Base-by-base conservation (phyloP, 164 flowering plant genomes). In the Magnolia officinalis region DNA sequence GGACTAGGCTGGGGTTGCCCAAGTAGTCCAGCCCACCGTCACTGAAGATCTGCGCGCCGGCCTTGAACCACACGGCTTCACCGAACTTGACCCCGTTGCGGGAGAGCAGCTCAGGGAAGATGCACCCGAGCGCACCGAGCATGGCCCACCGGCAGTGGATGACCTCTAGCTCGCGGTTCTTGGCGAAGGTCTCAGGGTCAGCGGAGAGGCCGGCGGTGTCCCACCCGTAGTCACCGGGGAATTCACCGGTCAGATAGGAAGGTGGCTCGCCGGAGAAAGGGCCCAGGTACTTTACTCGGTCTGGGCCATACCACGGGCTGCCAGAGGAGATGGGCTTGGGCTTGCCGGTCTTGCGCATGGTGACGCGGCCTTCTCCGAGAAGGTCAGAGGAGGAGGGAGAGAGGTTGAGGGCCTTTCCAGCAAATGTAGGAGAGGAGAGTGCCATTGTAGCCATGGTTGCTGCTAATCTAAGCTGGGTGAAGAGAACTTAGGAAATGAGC, bases 391-490 rank as follows among this genome's bases (percentile, higher is more conserved):
- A 67, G 69, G 75, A 16, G 0, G 83, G 83, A 61, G 82, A 16
- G 29, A 85, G 80, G 63, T 85, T 85, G 73, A 85, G 83, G 0
- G 87, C 87, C 85, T 83, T 80, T 45, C 92, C 90, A 78, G 86
- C 81, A 50, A 89, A 64, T 4, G 86, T 52, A 0, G 89, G 86
- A 77, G 91, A 89, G 59, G 91, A 89, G 29, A 89, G 89, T 26
- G 91, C 85, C 91, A 87, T 89, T 49, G 90, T 81, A 5, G 92
- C 88, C 89, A 89, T 87, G 4, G 59, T 3, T 14, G 4, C n/a
- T 58, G 19, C 5, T 58, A 58, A 58, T 0, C 14, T 13, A 58
- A 14, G 19, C 14, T 13, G 6, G 5, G 45, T 37, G 45, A 37
- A 37, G 45, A 37, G 45, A 37, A 6, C 0, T 6, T 37, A 37